Percentiles rank a stretch among this genome's conserved stretches.
These are phyloP conservation scores for Leptomonas pyrrhocoris DNA, from an alignment of 208 protist species.

Conservation along the genomic window DNA sequence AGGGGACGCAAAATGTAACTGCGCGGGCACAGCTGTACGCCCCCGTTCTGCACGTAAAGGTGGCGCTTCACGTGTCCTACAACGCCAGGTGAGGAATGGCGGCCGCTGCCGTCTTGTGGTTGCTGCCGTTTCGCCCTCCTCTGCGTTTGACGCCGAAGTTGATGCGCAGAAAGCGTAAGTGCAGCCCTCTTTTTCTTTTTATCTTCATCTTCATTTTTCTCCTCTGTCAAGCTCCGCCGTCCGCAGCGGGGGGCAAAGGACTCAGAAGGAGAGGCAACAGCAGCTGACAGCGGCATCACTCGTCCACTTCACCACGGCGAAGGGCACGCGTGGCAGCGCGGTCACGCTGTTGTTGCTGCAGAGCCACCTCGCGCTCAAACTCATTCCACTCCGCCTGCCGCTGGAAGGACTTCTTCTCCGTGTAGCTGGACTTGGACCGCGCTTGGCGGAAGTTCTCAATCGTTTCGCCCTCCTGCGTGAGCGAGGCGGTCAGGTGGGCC, in stretches of 20 bases:
- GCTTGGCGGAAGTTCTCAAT: constrained; percentile 69
- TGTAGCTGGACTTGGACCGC: constrained; percentile 55
- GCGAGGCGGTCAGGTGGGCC: constrained; percentile 44
- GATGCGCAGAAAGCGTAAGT: too few relatives aligned
- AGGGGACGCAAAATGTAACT: too few relatives aligned
- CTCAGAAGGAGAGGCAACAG: not conserved
- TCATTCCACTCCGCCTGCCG: constrained; percentile 71
- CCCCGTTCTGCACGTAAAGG: too few relatives aligned
- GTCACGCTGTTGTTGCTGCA: constrained; percentile 58
- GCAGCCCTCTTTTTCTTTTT: not conserved
- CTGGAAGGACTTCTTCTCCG: constrained; percentile 69
- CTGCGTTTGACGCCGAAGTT: too few relatives aligned
- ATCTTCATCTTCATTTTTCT: too few relatives aligned
- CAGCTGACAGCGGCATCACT: not conserved
- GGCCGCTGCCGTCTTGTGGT: too few relatives aligned
- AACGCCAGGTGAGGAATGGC: too few relatives aligned
- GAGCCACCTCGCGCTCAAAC: constrained; percentile 55
- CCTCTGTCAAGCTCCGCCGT: too few relatives aligned
- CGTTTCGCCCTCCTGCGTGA: constrained; percentile 73
- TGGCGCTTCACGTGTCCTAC: too few relatives aligned
- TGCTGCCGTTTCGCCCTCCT: too few relatives aligned
- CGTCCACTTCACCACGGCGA: constrained; percentile 52
- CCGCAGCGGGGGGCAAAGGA: too few relatives aligned
- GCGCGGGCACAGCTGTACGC: too few relatives aligned
- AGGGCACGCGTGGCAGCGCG: constrained; percentile 54